Conservation (phyloP, 2,329 filamentous ascomycete genomes). For the Arthroderma uncinatum region DNA sequence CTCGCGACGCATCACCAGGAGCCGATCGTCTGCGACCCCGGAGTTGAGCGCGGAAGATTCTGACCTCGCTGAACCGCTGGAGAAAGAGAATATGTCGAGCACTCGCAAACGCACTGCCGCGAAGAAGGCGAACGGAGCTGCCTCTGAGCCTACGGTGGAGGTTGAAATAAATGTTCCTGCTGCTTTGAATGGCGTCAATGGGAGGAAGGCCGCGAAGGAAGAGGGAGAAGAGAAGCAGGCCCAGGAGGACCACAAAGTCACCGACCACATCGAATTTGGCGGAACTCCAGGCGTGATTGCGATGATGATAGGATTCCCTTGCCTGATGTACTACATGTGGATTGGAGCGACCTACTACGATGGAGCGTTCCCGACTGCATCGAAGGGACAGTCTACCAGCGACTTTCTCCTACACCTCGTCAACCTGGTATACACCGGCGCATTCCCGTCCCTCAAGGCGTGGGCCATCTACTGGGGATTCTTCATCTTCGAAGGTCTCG, state of each 20-base stretch:
- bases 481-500: constrained; percentile 69
- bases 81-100: constrained; percentile 16
- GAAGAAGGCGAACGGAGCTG: constrained; percentile 11
- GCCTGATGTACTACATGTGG: constrained; percentile 99
- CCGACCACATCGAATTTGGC: constrained; percentile 66
- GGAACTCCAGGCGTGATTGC: constrained; percentile 65
- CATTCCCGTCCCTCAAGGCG: constrained; percentile 68
- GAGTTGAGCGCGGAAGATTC: constrained; percentile 19
- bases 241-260: constrained; percentile 26
- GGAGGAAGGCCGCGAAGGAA: neutral
- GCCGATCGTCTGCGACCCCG: constrained; percentile 27
- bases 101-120: constrained; percentile 5
- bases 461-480: constrained; percentile 96
- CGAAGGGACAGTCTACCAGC: constrained; percentile 51
- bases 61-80: neutral
- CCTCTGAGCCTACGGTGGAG: constrained; percentile 6
- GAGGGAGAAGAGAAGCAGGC: constrained; percentile 6
- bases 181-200: constrained; percentile 7
- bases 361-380: constrained; percentile 63
- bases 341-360: constrained; percentile 87
- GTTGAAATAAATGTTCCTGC: constrained; percentile 22
- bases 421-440: constrained; percentile 66
- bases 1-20: constrained; percentile 34
- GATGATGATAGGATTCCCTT: constrained; percentile 90
- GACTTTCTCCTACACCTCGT: constrained; percentile 65